Percentiles rank a stretch among this genome's conserved stretches.
Evolutionary conservation across 148 eudicot species (phyloP).

Genomic region (Dysphania ambrosioides): DNA sequence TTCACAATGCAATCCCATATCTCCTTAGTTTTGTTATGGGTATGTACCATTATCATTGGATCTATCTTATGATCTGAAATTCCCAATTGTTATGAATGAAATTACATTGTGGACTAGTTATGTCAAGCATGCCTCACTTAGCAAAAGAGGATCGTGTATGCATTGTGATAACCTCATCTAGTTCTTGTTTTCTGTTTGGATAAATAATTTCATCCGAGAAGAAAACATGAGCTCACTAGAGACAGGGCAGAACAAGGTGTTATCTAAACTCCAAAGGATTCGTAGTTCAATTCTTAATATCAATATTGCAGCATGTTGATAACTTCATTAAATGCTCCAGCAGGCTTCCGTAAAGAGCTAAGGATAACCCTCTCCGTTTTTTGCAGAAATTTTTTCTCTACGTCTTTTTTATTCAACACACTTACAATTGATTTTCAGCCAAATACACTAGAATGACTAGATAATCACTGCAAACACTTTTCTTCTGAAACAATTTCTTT

Average conservation of each 20-base stretch:
- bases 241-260: not conserved
- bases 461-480: too few species aligned
- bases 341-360: not conserved
- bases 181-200: not conserved
- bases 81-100: not conserved
- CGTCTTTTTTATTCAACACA: too few species aligned
- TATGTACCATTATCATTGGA: constrained; percentile 30
- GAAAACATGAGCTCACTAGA: not conserved
- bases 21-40: constrained; percentile 87
- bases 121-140: not conserved
- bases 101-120: not conserved
- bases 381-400: too few species aligned
- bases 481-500: too few species aligned
- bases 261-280: not conserved
- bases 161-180: not conserved
- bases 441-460: not conserved
- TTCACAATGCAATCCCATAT: constrained; percentile 71
- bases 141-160: not conserved
- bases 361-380: not conserved
- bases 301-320: not conserved
- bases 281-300: not conserved
- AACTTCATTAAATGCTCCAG: not conserved
- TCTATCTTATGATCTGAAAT: not conserved
- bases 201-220: too few species aligned
- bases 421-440: too few species aligned